Base-by-base conservation (phyloP, 495 filamentous ascomycete genomes). In the Cetradonia linearis region DNA sequence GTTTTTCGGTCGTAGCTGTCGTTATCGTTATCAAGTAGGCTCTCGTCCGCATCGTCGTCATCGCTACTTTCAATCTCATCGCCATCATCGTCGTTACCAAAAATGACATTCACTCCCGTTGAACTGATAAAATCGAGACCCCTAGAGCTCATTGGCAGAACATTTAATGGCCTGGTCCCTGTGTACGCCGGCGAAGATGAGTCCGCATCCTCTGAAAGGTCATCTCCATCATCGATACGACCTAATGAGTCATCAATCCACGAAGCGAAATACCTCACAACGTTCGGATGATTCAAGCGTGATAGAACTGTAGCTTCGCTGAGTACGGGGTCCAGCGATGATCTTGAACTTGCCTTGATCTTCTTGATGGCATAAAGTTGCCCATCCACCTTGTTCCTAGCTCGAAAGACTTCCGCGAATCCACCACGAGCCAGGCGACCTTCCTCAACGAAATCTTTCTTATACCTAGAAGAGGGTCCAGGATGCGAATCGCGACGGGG, bases 351-450 rank as follows among this genome's bases (percentile, higher is more conserved):
- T 63, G 91, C 86, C 27, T 84, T 88, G 57, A 98, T 94, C 68
- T 96, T 96, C 71, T 98, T 98, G 63, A 98, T 84, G 5, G 93
- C 93, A 77, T 98, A 98, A 13, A 94, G 82, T 56, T 87, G 86
- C 10, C 89, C 88, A 71, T 97, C 92, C 8, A 96, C 80, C 71
- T 91, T 94, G 66, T 96, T 95, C 59, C 94, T 81, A 8, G 93
- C 92, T 69, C 92, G 91, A 47, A 98, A 90, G n/a, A 98, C 93
- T 73, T 96, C 88, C 33, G 94, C 93, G 71, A 94, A 98, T 2
- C 92, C 94, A 18, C 93, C 93, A 71, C 89, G 93, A 30, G 94
- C 93, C 23, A 98, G 76, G 2, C 86, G 83, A 20, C 89, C 91
- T 61, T 88, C 83, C 71, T 97, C 92, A 25, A 88, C 84, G 68